phyloP scores from a whole-genome alignment of 1,139 yeast genomes.

The Fermentozyma sake region DNA sequence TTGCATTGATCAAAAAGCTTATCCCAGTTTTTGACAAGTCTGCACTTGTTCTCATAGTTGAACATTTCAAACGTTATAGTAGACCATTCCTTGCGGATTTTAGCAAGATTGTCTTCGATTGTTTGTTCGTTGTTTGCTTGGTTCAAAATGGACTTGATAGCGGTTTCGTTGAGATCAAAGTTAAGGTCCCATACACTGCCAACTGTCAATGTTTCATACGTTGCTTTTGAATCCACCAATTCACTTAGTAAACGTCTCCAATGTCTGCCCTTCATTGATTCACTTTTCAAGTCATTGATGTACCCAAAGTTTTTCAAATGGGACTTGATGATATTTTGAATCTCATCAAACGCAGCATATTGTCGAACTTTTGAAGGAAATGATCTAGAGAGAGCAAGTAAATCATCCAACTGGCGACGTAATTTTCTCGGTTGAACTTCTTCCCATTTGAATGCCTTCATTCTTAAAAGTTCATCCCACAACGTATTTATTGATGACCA shows the following conservation, averaged over 20 bases:
- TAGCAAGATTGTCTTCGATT: conserved; percentile 51
- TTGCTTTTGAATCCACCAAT: conserved; percentile 16
- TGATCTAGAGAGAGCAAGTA: conserved; percentile 43
- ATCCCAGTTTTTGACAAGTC: conserved; percentile 70
- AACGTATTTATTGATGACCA: conserved; percentile 63
- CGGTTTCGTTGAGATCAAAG: conserved; percentile 39
- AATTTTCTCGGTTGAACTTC: conserved; percentile 44
- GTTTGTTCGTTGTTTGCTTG: conserved; percentile 73
- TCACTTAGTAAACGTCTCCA: conserved; percentile 53
- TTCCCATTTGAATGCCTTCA: conserved; percentile 49
- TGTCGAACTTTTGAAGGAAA: conserved; percentile 62
- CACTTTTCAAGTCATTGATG: conserved; percentile 51
- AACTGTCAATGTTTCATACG: conserved; percentile 31
- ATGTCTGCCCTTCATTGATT: conserved; percentile 61
- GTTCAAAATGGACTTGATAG: conserved; percentile 47
- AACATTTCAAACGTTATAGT: conserved; percentile 49
- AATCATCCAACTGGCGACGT: conserved; percentile 48
- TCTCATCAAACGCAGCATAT: conserved; percentile 63
- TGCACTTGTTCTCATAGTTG: conserved; percentile 48
- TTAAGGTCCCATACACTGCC: conserved; percentile 64
- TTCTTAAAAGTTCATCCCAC: conserved; percentile 46
- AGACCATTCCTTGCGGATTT: conserved; percentile 50
- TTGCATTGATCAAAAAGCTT: conserved; percentile 53
- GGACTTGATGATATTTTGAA: conserved; percentile 44
- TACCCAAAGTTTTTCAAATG: conserved; percentile 36